These are phyloP conservation scores for Lasiodiplodia theobromae DNA, from an alignment of 2,329 filamentous ascomycete species.

Conservation along the genomic window DNA sequence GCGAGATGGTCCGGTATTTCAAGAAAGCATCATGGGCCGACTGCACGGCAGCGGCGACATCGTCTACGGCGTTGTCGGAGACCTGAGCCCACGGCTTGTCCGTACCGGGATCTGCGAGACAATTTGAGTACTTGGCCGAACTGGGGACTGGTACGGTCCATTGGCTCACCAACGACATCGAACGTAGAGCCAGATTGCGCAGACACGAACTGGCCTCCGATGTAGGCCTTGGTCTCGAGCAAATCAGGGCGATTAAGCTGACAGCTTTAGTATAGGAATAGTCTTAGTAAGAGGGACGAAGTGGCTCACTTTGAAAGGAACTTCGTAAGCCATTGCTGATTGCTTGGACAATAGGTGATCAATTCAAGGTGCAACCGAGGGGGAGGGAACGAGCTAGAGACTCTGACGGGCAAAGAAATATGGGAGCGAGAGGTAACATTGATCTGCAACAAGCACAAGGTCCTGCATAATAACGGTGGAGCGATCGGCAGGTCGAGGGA, in stretches of 20 bases:
- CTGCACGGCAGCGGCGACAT: conserved; percentile 67
- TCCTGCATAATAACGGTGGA: conserved; percentile 18
- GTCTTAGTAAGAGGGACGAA: neutral
- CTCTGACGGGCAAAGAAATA: neutral
- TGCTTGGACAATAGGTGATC: neutral
- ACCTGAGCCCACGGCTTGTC: conserved; percentile 57
- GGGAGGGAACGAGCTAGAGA: neutral
- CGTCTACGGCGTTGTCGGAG: conserved; percentile 60
- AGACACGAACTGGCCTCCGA: conserved; percentile 62
- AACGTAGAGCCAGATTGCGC: conserved; percentile 65
- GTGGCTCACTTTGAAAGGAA: conserved; percentile 53
- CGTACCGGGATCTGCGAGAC: conserved; percentile 57
- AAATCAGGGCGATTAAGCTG: conserved; percentile 62
- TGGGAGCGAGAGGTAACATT: neutral
- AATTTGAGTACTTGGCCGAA: neutral
- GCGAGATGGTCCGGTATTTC: conserved; percentile 65
- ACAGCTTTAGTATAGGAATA: conserved; percentile 16
- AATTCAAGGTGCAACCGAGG: neutral
- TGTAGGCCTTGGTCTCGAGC: conserved; percentile 62
- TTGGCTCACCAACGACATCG: conserved; percentile 58
- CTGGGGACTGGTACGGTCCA: neutral
- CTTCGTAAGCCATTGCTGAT: conserved; percentile 21
- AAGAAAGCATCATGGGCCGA: conserved; percentile 67
- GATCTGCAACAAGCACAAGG: conserved; percentile 3
- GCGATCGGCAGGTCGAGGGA: neutral